These are phyloP conservation scores for Aeschynomene evenia DNA, from an alignment of 306 rosid species.

Conservation along the genomic window DNA sequence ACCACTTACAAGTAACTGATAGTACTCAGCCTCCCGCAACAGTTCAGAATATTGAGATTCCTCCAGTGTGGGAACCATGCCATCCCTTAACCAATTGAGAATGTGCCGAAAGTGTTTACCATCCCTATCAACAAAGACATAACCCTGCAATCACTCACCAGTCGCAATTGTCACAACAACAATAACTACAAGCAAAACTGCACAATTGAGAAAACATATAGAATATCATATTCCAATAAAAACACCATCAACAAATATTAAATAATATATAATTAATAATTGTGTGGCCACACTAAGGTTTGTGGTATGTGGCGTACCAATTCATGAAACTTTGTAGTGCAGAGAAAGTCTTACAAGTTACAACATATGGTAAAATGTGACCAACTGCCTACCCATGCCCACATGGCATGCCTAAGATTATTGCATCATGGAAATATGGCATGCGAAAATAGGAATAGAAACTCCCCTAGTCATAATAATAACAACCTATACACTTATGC, in stretches of 20 bases:
- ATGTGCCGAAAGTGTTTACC: constrained; percentile 88
- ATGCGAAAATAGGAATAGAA: background rate
- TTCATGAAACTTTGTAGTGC: background rate
- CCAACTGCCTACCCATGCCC: background rate
- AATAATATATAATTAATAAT: background rate
- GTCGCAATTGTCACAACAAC: background rate
- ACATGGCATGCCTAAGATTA: background rate
- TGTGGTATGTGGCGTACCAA: no score
- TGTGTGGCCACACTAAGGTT: no score
- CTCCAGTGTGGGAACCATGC: constrained; percentile 65
- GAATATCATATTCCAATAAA: background rate
- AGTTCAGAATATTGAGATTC: constrained; percentile 62
- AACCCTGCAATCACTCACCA: constrained; percentile 60
- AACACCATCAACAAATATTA: background rate
- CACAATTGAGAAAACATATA: background rate
- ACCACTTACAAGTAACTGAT: constrained; percentile 73
- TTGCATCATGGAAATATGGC: background rate
- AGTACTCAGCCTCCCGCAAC: constrained; percentile 86
- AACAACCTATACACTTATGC: background rate
- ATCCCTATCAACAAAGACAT: constrained; percentile 84
- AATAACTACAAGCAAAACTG: background rate
- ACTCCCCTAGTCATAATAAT: background rate
- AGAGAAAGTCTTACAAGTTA: background rate
- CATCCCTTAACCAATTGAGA: constrained; percentile 94
- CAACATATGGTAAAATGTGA: background rate